These are phyloP conservation scores for Asparagopsis taxiformis DNA, from an alignment of 31 red algal species.

Conservation along the genomic window DNA sequence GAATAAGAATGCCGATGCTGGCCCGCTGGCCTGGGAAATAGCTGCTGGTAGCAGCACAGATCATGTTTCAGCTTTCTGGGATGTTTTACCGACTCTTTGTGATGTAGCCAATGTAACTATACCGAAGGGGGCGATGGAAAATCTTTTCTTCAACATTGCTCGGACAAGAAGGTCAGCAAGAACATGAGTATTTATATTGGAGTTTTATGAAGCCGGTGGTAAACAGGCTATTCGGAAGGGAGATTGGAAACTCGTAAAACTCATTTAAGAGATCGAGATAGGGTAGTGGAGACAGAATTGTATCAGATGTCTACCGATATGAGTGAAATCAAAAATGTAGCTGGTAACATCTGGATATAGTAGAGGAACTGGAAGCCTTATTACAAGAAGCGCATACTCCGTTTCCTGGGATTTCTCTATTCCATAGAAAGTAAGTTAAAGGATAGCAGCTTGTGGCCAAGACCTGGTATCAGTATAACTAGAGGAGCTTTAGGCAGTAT, in stretches of 20 bases:
- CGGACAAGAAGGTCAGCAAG: constrained; percentile 1
- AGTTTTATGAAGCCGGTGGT: not conserved
- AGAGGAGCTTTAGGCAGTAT: too few relatives aligned
- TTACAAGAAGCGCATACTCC: too few relatives aligned
- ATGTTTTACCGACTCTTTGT: constrained; percentile 1
- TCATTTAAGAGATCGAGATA: not conserved
- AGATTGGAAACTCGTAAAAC: constrained; percentile 9
- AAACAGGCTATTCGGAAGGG: constrained; percentile 1
- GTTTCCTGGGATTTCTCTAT: too few relatives aligned
- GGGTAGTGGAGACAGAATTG: not conserved
- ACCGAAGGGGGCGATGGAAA: not conserved
- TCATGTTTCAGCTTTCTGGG: not conserved
- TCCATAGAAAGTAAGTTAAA: too few relatives aligned
- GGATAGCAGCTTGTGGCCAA: too few relatives aligned
- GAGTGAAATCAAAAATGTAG: not conserved
- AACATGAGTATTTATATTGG: constrained; percentile 11
- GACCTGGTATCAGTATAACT: too few relatives aligned
- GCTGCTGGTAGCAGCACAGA: not conserved
- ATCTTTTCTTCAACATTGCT: constrained; percentile 7
- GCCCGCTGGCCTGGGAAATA: constrained; percentile 1
- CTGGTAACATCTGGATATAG: too few relatives aligned
- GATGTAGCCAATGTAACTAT: not conserved
- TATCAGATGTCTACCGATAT: not conserved
- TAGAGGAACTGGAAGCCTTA: too few relatives aligned
- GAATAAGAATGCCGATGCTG: not conserved